A percentile compares a stretch with the other conserved stretches of the same genome.
phyloP scores from a whole-genome alignment of 345 rosid species.

The Raphanus raphanistrum region DNA sequence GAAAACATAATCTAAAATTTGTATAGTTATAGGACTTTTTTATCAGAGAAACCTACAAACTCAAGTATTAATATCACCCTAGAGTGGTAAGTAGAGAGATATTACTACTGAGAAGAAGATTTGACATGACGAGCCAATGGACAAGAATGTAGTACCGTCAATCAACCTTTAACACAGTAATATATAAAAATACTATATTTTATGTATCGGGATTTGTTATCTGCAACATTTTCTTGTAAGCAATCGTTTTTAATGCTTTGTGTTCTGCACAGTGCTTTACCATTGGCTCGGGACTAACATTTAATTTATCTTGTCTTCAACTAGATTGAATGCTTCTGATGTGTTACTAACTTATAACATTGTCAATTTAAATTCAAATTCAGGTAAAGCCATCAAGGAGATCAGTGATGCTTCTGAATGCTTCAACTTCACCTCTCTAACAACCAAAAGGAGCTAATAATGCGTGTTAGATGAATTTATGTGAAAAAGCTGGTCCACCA shows the following conservation, averaged over 20 bases:
- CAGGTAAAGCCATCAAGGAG: not conserved
- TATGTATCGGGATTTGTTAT: slow-evolving; percentile 34
- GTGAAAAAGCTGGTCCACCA: not conserved
- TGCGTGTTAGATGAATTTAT: not conserved
- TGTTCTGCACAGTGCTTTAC: slow-evolving; percentile 29
- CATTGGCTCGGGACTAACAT: slow-evolving; percentile 27
- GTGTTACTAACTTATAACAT: slow-evolving; percentile 1
- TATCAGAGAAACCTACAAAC: not conserved
- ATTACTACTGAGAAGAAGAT: slow-evolving; percentile 21
- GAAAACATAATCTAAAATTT: not conserved
- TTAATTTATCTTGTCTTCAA: slow-evolving; percentile 13
- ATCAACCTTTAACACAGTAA: slow-evolving; percentile 28
- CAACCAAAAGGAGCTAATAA: slow-evolving; percentile 7
- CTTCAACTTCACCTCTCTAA: slow-evolving; percentile 9
- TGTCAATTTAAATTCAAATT: not conserved
- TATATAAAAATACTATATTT: not conserved
- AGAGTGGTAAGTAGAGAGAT: not conserved
- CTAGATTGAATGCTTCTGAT: slow-evolving; percentile 24
- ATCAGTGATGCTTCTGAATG: too few species aligned
- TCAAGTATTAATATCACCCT: not conserved
- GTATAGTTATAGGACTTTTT: not conserved
- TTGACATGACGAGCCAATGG: slow-evolving; percentile 42
- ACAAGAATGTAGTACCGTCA: slow-evolving; percentile 45
- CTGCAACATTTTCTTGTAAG: slow-evolving; percentile 41
- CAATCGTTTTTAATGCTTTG: slow-evolving; percentile 39